A percentile compares a stretch with the other conserved stretches of the same genome.
Conservation (phyloP, 371 early-diverging fungal species). For the Funneliformis caledonium region DNA sequence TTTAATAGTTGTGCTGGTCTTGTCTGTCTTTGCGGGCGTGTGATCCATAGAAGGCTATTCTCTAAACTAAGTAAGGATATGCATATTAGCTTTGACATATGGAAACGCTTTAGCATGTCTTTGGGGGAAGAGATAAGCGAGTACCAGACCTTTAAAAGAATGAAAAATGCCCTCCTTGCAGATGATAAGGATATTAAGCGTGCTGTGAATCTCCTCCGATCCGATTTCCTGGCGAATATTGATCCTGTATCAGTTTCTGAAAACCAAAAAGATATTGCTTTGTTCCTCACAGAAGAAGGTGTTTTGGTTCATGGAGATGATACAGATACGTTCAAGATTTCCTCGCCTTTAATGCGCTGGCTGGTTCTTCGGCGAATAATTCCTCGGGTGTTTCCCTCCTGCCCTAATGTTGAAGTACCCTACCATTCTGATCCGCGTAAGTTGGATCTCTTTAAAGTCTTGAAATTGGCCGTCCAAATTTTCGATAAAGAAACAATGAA, state of each 20-base stretch:
- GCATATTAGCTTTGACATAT: not conserved
- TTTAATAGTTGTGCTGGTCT: conserved; percentile 35
- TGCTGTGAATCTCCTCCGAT: conserved; percentile 14
- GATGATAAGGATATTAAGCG: not conserved
- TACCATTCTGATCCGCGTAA: no score
- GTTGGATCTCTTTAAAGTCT: no score
- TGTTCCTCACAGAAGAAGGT: no score
- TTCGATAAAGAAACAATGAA: not conserved
- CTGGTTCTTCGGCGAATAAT: no score
- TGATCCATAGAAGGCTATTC: not conserved
- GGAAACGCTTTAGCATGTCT: not conserved
- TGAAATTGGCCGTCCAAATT: no score
- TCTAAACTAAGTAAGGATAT: not conserved
- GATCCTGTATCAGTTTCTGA: not conserved
- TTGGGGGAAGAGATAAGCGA: not conserved
- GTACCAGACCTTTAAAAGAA: not conserved
- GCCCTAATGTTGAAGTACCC: no score
- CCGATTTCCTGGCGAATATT: no score
- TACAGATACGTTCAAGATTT: no score
- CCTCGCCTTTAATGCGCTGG: no score
- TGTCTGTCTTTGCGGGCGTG: conserved; percentile 7
- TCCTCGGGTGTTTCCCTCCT: no score
- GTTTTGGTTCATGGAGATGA: no score
- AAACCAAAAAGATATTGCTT: no score
- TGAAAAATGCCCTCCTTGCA: conserved; percentile 9